Evolutionary conservation across 2,329 filamentous ascomycete species (phyloP).

Genomic region (Cadophora luteo-olivacea): DNA sequence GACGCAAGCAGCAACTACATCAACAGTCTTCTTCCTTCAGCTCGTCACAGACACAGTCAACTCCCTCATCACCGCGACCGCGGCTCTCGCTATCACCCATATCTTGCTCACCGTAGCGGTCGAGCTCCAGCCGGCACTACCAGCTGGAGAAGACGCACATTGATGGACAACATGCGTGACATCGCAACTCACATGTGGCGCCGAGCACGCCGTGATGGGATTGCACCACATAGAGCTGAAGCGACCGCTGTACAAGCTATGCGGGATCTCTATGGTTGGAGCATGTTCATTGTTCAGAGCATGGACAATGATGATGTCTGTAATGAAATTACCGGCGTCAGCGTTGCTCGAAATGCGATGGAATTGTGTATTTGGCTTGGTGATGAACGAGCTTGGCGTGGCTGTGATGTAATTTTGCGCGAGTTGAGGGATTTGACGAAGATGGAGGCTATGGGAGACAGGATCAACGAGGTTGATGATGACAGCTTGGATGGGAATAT

Average conservation of each 20-base stretch:
- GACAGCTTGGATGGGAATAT: conserved; percentile 14
- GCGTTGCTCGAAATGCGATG: conserved; percentile 27
- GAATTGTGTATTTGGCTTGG: conserved; percentile 31
- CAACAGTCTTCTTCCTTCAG: not conserved
- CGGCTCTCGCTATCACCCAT: conserved; percentile 25
- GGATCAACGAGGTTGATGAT: conserved; percentile 13
- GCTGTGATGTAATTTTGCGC: conserved; percentile 19
- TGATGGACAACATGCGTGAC: conserved; percentile 38
- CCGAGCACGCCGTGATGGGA: conserved; percentile 32
- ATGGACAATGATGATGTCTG: conserved; percentile 15
- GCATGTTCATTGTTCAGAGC: conserved; percentile 27
- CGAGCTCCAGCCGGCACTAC: not conserved
- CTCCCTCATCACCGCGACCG: conserved; percentile 7
- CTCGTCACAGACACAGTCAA: conserved; percentile 17
- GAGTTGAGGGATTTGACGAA: conserved; percentile 29
- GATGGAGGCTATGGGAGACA: not conserved
- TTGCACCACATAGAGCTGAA: conserved; percentile 36
- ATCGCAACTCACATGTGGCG: conserved; percentile 36
- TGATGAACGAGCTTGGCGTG: conserved; percentile 24
- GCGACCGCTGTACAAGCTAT: conserved; percentile 30
- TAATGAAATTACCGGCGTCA: not conserved
- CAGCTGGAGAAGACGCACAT: conserved; percentile 6
- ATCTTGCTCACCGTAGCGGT: not conserved
- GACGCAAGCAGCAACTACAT: conserved; percentile 30
- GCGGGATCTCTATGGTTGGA: conserved; percentile 34